These are phyloP conservation scores for Opeltia flavorubescens DNA, from an alignment of 495 filamentous ascomycete genomes.

Conservation along the genomic window DNA sequence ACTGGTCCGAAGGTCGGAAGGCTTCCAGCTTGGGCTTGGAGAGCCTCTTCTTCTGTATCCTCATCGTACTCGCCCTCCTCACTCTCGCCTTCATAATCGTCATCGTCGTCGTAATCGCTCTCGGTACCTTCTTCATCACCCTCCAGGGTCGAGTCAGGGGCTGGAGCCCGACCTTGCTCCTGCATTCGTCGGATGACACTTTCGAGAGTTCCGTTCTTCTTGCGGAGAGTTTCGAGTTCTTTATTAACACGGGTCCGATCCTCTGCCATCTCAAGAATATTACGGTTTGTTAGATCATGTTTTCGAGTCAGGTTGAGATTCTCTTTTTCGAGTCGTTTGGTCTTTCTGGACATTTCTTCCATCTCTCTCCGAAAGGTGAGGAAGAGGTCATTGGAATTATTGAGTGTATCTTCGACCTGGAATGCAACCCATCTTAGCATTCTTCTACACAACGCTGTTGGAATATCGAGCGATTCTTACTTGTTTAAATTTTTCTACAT, in stretches of 20 bases:
- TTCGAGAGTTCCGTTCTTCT: slow-evolving; percentile 85
- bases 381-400: slow-evolving; percentile 97
- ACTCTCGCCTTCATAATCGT: slow-evolving; percentile 58
- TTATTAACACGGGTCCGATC: slow-evolving; percentile 72
- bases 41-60: slow-evolving; percentile 44
- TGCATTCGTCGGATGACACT: slow-evolving; percentile 90
- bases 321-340: slow-evolving; percentile 92
- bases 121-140: slow-evolving; percentile 60
- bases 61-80: slow-evolving; percentile 60
- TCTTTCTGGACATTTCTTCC: slow-evolving; percentile 99
- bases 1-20: slow-evolving; percentile 34
- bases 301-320: slow-evolving; percentile 84
- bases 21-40: slow-evolving; percentile 33
- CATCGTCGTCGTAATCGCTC: slow-evolving; percentile 51
- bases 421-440: slow-evolving; percentile 8
- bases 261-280: slow-evolving; percentile 96
- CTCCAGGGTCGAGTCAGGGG: slow-evolving; percentile 42
- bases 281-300: slow-evolving; percentile 83
- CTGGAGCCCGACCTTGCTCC: slow-evolving; percentile 63
- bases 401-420: slow-evolving; percentile 96
- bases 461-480: too few species aligned
- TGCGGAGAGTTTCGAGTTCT: slow-evolving; percentile 66
- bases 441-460: too few species aligned
- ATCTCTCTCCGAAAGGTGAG: slow-evolving; percentile 97
- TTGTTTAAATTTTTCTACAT: slow-evolving; percentile 99